Base-by-base conservation (phyloP, 306 rosid genomes). In the Hippophae tibetana region DNA sequence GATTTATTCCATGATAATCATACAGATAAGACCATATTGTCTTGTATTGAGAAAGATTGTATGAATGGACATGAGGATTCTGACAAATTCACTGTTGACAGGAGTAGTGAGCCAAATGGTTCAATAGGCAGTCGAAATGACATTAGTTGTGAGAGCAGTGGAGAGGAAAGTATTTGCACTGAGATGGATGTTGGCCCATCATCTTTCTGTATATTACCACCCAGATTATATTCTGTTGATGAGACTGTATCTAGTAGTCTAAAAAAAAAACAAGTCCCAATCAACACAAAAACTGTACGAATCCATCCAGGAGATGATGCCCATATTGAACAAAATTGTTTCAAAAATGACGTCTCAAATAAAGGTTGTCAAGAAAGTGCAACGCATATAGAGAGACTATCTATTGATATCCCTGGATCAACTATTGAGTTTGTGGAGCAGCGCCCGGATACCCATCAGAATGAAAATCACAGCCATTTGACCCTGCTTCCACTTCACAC, bases 151-250 rank as follows among this genome's bases (percentile, higher is more conserved):
- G 76, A 46, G 81, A 65, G 68, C 47, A 53, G 66, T 49, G 74
- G 68, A 65, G 78, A 67, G 47, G 84, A 77, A 54, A 77, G 45
- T 41, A 8, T 64, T 52, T 67, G 72, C 38, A 51, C 75, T 8
- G 77, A 79, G 60, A 81, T 86, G 95, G 86, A 86, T 54, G 69
- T 82, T 42, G 87, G 83, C 49, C 84, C 84, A 7, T 58, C 75
- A 47, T 72, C 79, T 57, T 78, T 74, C 63, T 78, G 75, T 59
- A 68, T 79, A 60, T 74, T 87, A 11, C 79, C 85, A n/a, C 85
- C 79, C 1, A 69, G 76, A n/a, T 61, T 82, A 68, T 45, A 60
- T 66, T 69, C 78, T 54, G 75, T 76, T 45, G 81, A 86, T 67
- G 90, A 76, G 74, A 79, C 73, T 52, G 71, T 80, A 54, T 56